phyloP scores from a whole-genome alignment of 2,329 filamentous ascomycete genomes.

The Fusarium subglutinans region DNA sequence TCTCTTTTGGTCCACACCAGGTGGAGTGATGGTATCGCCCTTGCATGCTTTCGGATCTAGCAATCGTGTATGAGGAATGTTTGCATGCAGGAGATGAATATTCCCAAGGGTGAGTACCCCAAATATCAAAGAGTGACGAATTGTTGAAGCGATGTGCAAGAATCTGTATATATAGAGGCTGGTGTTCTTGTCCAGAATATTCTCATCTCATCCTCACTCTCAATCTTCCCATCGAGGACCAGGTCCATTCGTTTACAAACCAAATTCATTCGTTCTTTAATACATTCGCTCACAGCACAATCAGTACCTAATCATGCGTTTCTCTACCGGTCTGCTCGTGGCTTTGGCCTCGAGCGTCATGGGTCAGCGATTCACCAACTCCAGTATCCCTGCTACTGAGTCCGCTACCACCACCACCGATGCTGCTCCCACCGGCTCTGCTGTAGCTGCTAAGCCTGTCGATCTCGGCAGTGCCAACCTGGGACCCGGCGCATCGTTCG shows the following conservation, averaged over 20 bases:
- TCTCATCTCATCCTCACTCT: slow-evolving; percentile 30
- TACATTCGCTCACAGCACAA: neutral
- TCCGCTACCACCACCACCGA: neutral
- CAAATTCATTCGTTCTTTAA: slow-evolving; percentile 11
- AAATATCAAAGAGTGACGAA: neutral
- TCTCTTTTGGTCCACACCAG: neutral
- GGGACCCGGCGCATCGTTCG: neutral
- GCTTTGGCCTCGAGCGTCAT: slow-evolving; percentile 20
- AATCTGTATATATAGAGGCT: slow-evolving; percentile 20
- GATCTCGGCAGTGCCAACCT: neutral
- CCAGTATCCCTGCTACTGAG: slow-evolving; percentile 1
- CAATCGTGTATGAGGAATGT: slow-evolving; percentile 13
- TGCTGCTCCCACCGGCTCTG: neutral
- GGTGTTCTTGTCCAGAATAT: neutral
- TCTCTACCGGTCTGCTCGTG: slow-evolving; percentile 16
- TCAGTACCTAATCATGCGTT: slow-evolving; percentile 18
- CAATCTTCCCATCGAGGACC: slow-evolving; percentile 29
- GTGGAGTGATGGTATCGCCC: slow-evolving; percentile 7
- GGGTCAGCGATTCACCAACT: slow-evolving; percentile 34
- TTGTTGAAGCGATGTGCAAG: neutral
- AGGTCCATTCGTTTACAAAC: slow-evolving; percentile 31
- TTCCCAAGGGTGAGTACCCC: neutral
- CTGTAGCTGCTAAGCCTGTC: neutral
- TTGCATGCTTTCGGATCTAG: slow-evolving; percentile 28
- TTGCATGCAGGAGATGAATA: slow-evolving; percentile 7